Conservation (phyloP, 192 early-diverging fungal genomes). For the Podila clonocystis region DNA sequence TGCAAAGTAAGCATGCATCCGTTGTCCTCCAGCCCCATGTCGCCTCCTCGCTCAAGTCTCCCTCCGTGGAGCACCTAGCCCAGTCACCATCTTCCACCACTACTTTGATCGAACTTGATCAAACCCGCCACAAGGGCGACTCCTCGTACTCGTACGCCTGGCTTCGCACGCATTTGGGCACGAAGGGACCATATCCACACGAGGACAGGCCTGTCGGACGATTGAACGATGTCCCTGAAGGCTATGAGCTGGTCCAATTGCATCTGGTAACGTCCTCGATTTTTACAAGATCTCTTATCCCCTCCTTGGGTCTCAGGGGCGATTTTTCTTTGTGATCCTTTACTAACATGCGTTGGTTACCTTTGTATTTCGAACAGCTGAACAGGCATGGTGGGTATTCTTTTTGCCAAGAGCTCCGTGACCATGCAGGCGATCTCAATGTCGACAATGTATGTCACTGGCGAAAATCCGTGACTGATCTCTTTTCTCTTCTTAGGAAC, state of each 20-base stretch:
- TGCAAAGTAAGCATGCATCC: no score
- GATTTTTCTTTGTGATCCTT: background rate
- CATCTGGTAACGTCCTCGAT: constrained; percentile 25
- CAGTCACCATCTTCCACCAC: background rate
- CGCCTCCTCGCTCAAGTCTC: no score
- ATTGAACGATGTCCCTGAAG: constrained; percentile 22
- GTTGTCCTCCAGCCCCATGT: no score
- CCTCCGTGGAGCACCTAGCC: background rate
- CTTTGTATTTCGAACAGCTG: background rate
- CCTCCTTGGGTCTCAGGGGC: background rate
- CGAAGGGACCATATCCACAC: constrained; percentile 49
- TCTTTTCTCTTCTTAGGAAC: no score
- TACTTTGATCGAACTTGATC: background rate
- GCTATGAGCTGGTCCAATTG: constrained; percentile 31
- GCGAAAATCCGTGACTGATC: no score
- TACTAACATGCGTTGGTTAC: background rate
- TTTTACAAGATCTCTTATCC: background rate
- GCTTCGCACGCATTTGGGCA: constrained; percentile 27
- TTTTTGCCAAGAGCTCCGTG: no score
- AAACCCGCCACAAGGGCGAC: background rate
- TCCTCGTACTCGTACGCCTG: background rate
- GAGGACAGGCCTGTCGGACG: constrained; percentile 12
- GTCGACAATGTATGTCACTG: no score
- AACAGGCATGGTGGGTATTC: background rate
- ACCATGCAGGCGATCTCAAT: no score